A percentile compares a stretch with the other conserved stretches of the same genome.
These are phyloP conservation scores for Tylopilus intermedius DNA, from an alignment of 768 basidiomycete species.

Conservation along the genomic window DNA sequence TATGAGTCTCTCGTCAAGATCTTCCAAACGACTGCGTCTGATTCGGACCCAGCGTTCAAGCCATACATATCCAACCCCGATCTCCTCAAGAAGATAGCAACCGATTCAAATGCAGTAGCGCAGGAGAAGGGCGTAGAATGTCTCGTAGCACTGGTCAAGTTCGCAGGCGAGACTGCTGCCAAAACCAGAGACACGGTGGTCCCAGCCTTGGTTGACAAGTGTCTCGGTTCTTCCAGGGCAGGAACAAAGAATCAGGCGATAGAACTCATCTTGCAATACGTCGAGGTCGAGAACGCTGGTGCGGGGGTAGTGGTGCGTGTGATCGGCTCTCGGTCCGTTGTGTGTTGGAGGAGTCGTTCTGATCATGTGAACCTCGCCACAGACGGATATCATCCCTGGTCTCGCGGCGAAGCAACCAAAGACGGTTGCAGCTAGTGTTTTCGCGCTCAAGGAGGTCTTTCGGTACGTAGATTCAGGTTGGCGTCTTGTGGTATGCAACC, in stretches of 20 bases:
- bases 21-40: conserved; percentile 85
- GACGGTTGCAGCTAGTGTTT: conserved; percentile 73
- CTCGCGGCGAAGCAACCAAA: conserved; percentile 93
- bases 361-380: conserved; percentile 25
- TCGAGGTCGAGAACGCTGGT: conserved; percentile 88
- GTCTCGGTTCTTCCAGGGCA: conserved; percentile 83
- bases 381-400: conserved; percentile 81
- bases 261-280: conserved; percentile 83
- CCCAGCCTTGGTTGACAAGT: conserved; percentile 94
- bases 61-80: conserved; percentile 78
- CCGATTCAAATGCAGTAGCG: conserved; percentile 92
- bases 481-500: background rate
- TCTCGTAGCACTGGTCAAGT: conserved; percentile 79
- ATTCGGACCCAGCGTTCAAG: conserved; percentile 90
- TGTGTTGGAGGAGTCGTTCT: conserved; percentile 17
- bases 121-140: conserved; percentile 98
- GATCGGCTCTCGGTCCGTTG: conserved; percentile 24
- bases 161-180: conserved; percentile 83
- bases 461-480: conserved; percentile 46
- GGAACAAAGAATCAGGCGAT: conserved; percentile 86
- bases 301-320: conserved; percentile 81
- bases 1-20: conserved; percentile 85
- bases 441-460: conserved; percentile 77
- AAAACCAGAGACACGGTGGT: conserved; percentile 77
- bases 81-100: conserved; percentile 79